A percentile compares a stretch with the other conserved stretches of the same genome.
Evolutionary conservation across 805 yeast genomes (phyloP).

Genomic region (Lachancea fermentati): DNA sequence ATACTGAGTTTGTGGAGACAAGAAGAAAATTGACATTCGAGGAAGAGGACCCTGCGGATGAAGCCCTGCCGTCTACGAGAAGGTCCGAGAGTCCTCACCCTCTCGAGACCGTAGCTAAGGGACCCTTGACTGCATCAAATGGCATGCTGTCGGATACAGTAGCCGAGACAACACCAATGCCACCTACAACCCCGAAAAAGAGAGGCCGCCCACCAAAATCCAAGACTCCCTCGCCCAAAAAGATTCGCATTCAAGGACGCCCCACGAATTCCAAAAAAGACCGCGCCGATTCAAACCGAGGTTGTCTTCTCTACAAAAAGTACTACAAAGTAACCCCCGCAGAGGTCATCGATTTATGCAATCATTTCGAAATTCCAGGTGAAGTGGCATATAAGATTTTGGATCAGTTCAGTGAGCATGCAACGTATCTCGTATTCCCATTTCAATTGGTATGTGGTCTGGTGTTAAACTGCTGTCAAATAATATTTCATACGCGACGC

Average conservation of each 20-base stretch:
- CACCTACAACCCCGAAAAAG: conserved; percentile 5
- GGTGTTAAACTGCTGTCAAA: conserved; percentile 50
- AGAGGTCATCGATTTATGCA: conserved; percentile 47
- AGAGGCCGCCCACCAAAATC: not conserved
- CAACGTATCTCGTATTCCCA: conserved; percentile 51
- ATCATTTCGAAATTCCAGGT: conserved; percentile 57
- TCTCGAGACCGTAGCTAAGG: too few relatives aligned
- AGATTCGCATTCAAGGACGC: conserved; percentile 6
- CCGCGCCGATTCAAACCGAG: conserved; percentile 4
- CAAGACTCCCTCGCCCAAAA: conserved; percentile 5
- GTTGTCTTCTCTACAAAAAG: conserved; percentile 24
- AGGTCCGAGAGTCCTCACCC: too few relatives aligned
- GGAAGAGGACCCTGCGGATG: conserved; percentile 15
- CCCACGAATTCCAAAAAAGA: conserved; percentile 11
- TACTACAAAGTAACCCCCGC: conserved; percentile 35
- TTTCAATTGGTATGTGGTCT: conserved; percentile 70
- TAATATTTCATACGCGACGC: conserved; percentile 46
- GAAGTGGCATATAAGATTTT: conserved; percentile 45
- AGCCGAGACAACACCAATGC: too few relatives aligned
- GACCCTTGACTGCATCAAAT: too few relatives aligned
- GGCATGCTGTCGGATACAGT: too few relatives aligned
- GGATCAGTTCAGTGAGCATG: conserved; percentile 45
- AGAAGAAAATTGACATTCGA: conserved; percentile 33
- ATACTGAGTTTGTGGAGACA: not conserved
- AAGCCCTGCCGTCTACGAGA: conserved; percentile 1